phyloP scores from a whole-genome alignment of 768 basidiomycete genomes.

The Calocybe gangraenosa region DNA sequence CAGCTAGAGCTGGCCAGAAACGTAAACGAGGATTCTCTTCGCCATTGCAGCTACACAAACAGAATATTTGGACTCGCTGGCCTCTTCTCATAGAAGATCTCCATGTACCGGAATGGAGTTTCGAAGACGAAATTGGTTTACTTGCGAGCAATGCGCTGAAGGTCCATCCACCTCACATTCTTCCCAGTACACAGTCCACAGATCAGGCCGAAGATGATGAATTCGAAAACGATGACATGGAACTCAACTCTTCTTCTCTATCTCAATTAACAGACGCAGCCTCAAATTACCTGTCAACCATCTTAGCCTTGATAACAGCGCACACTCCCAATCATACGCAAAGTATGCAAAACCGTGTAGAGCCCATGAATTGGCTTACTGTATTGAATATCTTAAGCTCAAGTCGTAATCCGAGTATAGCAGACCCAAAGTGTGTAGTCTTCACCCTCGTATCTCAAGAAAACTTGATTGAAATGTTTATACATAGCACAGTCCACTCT shows the following conservation, averaged over 20 bases:
- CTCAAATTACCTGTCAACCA: conserved; percentile 41
- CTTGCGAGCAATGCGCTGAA: conserved; percentile 37
- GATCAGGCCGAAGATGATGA: conserved; percentile 3
- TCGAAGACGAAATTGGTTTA: conserved; percentile 63
- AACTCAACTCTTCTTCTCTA: conserved; percentile 25
- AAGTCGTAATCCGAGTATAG: conserved; percentile 28
- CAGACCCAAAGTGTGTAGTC: conserved; percentile 33
- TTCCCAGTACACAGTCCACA: conserved; percentile 9
- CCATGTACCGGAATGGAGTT: conserved; percentile 60
- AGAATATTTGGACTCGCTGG: conserved; percentile 73
- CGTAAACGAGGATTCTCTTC: conserved; percentile 17
- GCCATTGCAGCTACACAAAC: conserved; percentile 17
- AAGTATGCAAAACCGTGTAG: conserved; percentile 62
- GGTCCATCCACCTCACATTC: conserved; percentile 13
- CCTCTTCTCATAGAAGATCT: conserved; percentile 63
- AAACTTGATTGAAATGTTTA: conserved; percentile 3
- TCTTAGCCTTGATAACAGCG: conserved; percentile 51
- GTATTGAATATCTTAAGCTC: conserved; percentile 52
- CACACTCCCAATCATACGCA: conserved; percentile 52
- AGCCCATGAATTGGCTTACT: conserved; percentile 58
- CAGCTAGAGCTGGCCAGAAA: conserved; percentile 12
- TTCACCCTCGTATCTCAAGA: not conserved
- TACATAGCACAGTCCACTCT: conserved; percentile 17
- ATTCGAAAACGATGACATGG: conserved; percentile 16
- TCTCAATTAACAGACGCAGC: conserved; percentile 39